A percentile compares a stretch with the other conserved stretches of the same genome.
Evolutionary conservation across 176 grass and related monocot species (phyloP).

Genomic region (Eragrostis nindensis): DNA sequence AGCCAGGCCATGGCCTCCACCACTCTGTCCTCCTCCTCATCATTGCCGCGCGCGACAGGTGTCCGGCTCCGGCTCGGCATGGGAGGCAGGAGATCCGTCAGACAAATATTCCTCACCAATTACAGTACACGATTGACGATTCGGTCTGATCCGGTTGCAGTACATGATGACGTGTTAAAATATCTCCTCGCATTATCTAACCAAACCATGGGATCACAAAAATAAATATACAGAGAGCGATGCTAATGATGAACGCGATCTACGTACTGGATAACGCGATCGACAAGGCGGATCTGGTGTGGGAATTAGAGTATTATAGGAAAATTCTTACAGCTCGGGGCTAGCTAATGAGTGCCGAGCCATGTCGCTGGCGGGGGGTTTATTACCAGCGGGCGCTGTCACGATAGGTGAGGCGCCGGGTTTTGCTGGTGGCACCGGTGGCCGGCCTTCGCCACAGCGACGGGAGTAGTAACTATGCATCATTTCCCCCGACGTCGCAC

Average conservation of each 20-base stretch:
- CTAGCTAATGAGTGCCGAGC: neutral
- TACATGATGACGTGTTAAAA: neutral
- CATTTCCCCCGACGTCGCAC: constrained; percentile 37
- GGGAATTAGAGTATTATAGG: neutral
- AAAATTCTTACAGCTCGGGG: neutral
- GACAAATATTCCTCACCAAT: neutral
- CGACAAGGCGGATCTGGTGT: neutral
- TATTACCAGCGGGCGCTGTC: constrained; percentile 31
- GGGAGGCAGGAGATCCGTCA: constrained; percentile 32
- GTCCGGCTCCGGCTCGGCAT: constrained; percentile 27
- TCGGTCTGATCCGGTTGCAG: constrained; percentile 5
- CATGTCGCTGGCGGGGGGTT: neutral
- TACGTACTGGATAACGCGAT: constrained; percentile 20
- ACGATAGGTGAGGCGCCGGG: constrained; percentile 36
- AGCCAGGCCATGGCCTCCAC: constrained; percentile 45
- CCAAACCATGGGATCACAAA: neutral
- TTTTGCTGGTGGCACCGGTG: constrained; percentile 40
- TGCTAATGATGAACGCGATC: constrained; percentile 29
- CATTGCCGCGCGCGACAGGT: constrained; percentile 2
- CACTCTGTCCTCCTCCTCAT: constrained; percentile 40
- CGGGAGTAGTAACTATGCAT: neutral
- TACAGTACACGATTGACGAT: constrained; percentile 8
- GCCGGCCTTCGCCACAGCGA: constrained; percentile 2
- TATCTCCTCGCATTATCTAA: neutral
- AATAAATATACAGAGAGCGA: neutral